Conservation (phyloP, 192 early-diverging fungal species). For the Funneliformis mosseae region DNA sequence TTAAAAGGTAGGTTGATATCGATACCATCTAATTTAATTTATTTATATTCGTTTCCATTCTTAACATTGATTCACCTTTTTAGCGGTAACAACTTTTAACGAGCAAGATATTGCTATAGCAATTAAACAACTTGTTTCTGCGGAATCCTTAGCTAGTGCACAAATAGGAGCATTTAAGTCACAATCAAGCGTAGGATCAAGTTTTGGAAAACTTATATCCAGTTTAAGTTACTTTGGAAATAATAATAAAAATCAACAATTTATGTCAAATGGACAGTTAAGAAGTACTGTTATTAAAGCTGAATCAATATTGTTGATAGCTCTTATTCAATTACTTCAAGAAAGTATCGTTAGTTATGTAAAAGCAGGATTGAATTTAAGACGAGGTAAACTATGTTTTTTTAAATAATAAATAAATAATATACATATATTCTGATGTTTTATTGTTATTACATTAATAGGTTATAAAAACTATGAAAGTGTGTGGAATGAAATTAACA, state of each 20-base stretch:
- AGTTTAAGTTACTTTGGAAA: constrained; percentile 43
- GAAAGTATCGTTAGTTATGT: constrained; percentile 58
- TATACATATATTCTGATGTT: too few relatives aligned
- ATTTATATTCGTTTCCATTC: constrained; percentile 12
- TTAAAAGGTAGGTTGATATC: constrained; percentile 53
- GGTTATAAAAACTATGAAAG: constrained; percentile 55
- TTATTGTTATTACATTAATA: background rate
- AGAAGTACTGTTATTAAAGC: constrained; percentile 56
- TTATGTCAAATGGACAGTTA: constrained; percentile 56
- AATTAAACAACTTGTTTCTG: constrained; percentile 41
- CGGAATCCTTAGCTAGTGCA: constrained; percentile 48
- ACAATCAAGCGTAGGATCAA: constrained; percentile 39
- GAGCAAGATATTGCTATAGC: constrained; percentile 50
- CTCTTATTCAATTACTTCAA: constrained; percentile 49
- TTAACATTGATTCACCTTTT: background rate
- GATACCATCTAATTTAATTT: background rate
- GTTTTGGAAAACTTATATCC: constrained; percentile 43
- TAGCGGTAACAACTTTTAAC: constrained; percentile 50
- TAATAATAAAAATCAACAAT: constrained; percentile 38
- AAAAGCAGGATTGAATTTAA: constrained; percentile 54
- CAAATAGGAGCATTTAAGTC: constrained; percentile 54
- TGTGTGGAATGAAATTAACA: constrained; percentile 53
- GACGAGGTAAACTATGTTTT: constrained; percentile 45
- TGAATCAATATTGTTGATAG: constrained; percentile 52
- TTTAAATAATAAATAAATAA: too few relatives aligned